Conservation (phyloP, 257 asterid species). For the Verbena officinalis region DNA sequence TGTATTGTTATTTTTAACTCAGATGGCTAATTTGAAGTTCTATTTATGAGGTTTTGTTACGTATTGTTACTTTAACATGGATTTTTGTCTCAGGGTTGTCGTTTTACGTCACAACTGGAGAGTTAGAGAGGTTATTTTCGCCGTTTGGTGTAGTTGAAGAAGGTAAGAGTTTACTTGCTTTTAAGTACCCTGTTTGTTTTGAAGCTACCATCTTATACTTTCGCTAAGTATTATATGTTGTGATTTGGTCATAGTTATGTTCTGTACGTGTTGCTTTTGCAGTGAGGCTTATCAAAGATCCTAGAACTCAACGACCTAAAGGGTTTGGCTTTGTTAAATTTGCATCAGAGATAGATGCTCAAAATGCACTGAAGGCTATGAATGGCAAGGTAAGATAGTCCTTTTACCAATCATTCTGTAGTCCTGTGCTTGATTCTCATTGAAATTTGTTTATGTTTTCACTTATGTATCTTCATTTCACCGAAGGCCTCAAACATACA, state of each 20-base stretch:
- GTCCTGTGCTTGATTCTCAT: background rate
- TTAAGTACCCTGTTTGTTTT: slow-evolving; percentile 9
- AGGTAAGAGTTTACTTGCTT: slow-evolving; percentile 41
- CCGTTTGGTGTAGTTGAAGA: slow-evolving; percentile 59
- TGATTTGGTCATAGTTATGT: background rate
- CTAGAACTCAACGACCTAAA: slow-evolving; percentile 61
- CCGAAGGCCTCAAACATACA: slow-evolving; percentile 4
- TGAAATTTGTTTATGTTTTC: background rate
- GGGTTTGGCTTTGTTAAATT: slow-evolving; percentile 81
- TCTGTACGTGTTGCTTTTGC: slow-evolving; percentile 20
- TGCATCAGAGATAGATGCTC: slow-evolving; percentile 58
- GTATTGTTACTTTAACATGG: background rate
- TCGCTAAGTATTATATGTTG: background rate
- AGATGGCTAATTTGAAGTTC: background rate
- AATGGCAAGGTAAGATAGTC: slow-evolving; percentile 55
- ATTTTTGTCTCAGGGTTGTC: slow-evolving; percentile 56
- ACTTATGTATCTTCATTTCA: too few relatives aligned
- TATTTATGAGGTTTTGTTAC: background rate
- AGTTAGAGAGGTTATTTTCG: slow-evolving; percentile 57
- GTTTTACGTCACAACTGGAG: slow-evolving; percentile 60
- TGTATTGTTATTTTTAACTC: background rate
- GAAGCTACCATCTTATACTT: slow-evolving; percentile 9
- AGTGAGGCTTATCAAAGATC: slow-evolving; percentile 71
- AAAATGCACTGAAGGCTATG: slow-evolving; percentile 61
- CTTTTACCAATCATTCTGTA: background rate